phyloP scores from a whole-genome alignment of 345 rosid species.

The Corymbia maculata region DNA sequence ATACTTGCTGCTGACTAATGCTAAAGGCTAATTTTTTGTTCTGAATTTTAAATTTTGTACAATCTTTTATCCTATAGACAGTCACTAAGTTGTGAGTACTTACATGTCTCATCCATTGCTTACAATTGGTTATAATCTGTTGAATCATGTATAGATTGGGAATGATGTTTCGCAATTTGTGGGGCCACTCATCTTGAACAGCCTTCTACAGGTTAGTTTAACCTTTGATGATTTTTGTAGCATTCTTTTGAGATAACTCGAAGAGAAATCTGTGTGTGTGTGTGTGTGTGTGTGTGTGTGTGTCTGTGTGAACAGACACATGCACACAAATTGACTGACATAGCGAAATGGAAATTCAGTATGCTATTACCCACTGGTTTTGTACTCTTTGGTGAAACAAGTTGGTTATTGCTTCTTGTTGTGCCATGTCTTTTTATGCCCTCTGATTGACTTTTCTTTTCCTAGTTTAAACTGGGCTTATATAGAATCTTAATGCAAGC shows the following conservation, averaged over 20 bases:
- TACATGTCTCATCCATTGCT: not conserved
- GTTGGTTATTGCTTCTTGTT: not conserved
- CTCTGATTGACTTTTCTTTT: not conserved
- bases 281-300: not conserved
- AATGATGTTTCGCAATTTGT: slow-evolving; percentile 93
- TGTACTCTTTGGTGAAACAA: not conserved
- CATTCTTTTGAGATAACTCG: not conserved
- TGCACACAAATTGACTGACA: not conserved
- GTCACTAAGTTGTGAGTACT: not conserved
- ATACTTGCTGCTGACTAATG: not conserved
- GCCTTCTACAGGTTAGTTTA: slow-evolving; percentile 60
- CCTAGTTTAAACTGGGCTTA: not conserved
- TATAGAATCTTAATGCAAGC: not conserved
- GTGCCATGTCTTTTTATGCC: not conserved
- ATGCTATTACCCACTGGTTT: not conserved
- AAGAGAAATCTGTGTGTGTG: not conserved
- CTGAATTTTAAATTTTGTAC: not conserved
- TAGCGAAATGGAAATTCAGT: not conserved
- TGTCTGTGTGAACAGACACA: not conserved
- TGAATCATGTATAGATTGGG: slow-evolving; percentile 44
- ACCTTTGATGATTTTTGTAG: not conserved
- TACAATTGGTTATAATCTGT: not conserved
- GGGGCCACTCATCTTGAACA: slow-evolving; percentile 84
- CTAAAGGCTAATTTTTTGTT: not conserved
- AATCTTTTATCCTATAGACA: not conserved